These are phyloP conservation scores for Termitomyces sp. DNA, from an alignment of 1,284 basidiomycete genomes.

Conservation along the genomic window DNA sequence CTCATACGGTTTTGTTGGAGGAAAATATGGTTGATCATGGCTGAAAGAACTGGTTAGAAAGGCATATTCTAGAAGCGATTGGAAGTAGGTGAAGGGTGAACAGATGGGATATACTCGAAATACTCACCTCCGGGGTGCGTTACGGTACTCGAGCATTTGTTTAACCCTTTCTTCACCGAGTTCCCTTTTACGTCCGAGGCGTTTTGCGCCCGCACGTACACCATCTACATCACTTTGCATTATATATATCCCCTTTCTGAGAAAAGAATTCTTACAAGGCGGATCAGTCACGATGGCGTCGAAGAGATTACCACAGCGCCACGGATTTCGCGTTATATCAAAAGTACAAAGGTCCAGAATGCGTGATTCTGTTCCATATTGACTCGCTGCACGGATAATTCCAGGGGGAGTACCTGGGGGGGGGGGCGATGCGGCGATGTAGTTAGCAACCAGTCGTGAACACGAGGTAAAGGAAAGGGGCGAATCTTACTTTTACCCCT, in stretches of 20 bases:
- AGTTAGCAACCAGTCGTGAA: neutral
- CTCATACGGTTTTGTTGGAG: constrained; percentile 90
- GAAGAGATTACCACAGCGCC: constrained; percentile 83
- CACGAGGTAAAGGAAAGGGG: neutral
- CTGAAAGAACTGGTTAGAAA: constrained; percentile 22
- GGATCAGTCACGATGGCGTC: constrained; percentile 96
- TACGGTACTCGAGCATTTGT: constrained; percentile 34
- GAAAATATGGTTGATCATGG: constrained; percentile 68
- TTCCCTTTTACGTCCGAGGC: constrained; percentile 72
- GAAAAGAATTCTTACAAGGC: constrained; percentile 59
- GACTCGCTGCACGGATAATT: constrained; percentile 74
- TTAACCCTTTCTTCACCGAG: constrained; percentile 38
- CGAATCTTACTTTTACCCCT: constrained; percentile 70
- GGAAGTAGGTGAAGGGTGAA: neutral
- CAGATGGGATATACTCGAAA: neutral
- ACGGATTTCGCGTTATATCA: constrained; percentile 87
- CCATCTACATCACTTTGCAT: constrained; percentile 58
- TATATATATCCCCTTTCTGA: neutral
- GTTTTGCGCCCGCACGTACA: constrained; percentile 93
- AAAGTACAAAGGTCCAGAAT: constrained; percentile 87
- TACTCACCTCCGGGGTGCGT: constrained; percentile 38
- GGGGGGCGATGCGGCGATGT: neutral
- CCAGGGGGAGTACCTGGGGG: constrained; percentile 60
- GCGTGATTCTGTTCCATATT: constrained; percentile 76
- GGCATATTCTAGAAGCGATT: neutral